Conservation (phyloP, 2,329 filamentous ascomycete species). For the Xylariomycetidae sp. region DNA sequence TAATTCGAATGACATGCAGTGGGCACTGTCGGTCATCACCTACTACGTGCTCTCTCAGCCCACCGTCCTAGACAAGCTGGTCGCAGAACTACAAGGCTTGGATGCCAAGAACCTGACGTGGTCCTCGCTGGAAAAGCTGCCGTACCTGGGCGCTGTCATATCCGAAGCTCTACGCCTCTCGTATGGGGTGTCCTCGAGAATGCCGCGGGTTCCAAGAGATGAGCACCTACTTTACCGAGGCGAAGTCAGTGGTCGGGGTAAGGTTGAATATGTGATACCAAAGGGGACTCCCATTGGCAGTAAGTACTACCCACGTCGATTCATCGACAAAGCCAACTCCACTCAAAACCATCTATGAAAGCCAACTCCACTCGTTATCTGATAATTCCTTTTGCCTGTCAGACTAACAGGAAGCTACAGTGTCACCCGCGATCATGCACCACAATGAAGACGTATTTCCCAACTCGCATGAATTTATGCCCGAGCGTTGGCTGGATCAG, state of each 20-base stretch:
- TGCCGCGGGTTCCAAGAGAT: conserved; percentile 10
- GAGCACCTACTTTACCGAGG: conserved; percentile 16
- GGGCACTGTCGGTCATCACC: conserved; percentile 27
- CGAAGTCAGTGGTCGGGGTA: conserved; percentile 1
- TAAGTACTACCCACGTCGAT: too few species aligned
- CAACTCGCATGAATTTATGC: conserved; percentile 13
- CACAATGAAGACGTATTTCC: conserved; percentile 17
- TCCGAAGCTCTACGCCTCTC: conserved; percentile 17
- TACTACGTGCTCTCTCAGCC: conserved; percentile 32
- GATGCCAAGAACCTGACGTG: conserved; percentile 9
- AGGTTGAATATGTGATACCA: conserved; percentile 14
- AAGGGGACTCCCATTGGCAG: conserved; percentile 7
- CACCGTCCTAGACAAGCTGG: conserved; percentile 22
- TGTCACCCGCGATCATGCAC: conserved; percentile 12
- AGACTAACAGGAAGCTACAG: too few species aligned
- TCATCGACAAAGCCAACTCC: too few species aligned
- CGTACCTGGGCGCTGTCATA: conserved; percentile 17
- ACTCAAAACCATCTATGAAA: too few species aligned
- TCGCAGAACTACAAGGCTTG: conserved; percentile 25
- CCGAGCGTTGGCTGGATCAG: conserved; percentile 19
- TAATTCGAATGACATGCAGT: too few species aligned
- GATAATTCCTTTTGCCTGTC: too few species aligned
- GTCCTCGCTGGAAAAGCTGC: conserved; percentile 15
- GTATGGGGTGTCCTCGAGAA: conserved; percentile 12
- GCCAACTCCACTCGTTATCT: too few species aligned